Conservation (phyloP, 176 grass and related monocot genomes). For the Ensete ventricosum region DNA sequence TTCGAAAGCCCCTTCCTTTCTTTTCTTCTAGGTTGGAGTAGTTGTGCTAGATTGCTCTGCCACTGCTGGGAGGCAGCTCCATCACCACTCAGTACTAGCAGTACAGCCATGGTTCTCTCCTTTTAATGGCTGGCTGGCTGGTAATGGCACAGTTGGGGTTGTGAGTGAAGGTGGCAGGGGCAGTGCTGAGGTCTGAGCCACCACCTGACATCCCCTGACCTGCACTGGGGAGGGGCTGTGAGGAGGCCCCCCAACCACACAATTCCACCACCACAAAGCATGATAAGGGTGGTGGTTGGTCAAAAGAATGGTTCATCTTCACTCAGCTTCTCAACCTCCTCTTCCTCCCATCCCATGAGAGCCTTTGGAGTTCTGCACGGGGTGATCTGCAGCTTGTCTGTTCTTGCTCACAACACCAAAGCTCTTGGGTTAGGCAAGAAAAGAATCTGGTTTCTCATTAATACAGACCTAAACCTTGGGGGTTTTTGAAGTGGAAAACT, state of each 20-base stretch:
- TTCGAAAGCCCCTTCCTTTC: too few species aligned
- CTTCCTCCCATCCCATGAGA: neutral
- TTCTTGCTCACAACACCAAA: neutral
- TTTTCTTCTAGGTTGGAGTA: neutral
- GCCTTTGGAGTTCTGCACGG: neutral
- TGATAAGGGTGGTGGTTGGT: neutral
- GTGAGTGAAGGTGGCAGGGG: neutral
- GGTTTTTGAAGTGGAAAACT: neutral
- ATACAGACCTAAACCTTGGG: neutral
- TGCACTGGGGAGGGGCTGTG: conserved; percentile 2
- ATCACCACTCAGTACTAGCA: neutral
- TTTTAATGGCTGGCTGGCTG: conserved; percentile 8
- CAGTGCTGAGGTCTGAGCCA: neutral
- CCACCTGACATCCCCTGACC: conserved; percentile 11
- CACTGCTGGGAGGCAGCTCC: neutral
- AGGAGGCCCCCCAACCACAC: neutral
- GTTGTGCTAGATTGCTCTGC: neutral
- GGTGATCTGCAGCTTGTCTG: neutral
- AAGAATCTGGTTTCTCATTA: neutral
- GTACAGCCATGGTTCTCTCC: conserved; percentile 1
- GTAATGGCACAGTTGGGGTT: neutral
- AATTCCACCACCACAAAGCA: neutral
- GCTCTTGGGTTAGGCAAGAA: neutral
- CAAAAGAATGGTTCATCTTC: neutral
- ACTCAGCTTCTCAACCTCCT: neutral